A percentile compares a stretch with the other conserved stretches of the same genome.
These are phyloP conservation scores for Candida alai DNA, from an alignment of 805 yeast genomes.

Conservation along the genomic window DNA sequence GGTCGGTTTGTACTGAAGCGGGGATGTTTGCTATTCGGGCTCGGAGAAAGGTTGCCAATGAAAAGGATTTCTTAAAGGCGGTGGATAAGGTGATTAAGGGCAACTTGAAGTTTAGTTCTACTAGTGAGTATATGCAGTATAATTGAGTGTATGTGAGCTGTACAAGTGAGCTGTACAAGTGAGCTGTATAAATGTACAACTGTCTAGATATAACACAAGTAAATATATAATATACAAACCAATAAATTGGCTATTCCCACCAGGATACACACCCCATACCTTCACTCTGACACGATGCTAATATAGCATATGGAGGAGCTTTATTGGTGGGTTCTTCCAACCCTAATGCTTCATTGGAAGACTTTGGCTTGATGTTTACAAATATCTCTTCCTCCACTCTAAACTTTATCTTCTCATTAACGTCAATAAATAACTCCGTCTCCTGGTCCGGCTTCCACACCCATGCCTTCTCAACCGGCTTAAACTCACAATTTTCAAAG, in stretches of 20 bases:
- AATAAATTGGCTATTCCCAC: slow-evolving; percentile 65
- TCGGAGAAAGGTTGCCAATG: slow-evolving; percentile 96
- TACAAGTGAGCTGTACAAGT: too few species aligned
- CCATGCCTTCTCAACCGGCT: slow-evolving; percentile 87
- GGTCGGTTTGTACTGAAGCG: slow-evolving; percentile 98
- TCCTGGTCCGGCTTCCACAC: slow-evolving; percentile 82
- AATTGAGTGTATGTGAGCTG: slow-evolving; percentile 57
- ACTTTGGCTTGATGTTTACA: slow-evolving; percentile 75
- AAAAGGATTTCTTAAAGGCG: slow-evolving; percentile 95
- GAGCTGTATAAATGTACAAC: too few species aligned
- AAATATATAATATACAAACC: not conserved
- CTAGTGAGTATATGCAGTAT: slow-evolving; percentile 98
- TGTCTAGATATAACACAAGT: not conserved
- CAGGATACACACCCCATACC: slow-evolving; percentile 96
- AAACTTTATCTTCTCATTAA: slow-evolving; percentile 87
- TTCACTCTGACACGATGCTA: slow-evolving; percentile 90
- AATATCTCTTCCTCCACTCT: slow-evolving; percentile 88
- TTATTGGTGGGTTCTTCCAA: slow-evolving; percentile 35
- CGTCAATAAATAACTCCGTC: slow-evolving; percentile 75
- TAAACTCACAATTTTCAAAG: slow-evolving; percentile 71
- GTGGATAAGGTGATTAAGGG: slow-evolving; percentile 99
- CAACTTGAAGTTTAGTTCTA: slow-evolving; percentile 93
- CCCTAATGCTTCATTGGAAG: slow-evolving; percentile 51
- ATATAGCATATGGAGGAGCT: slow-evolving; percentile 76
- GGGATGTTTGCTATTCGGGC: slow-evolving; percentile 99